Conservation (phyloP, 768 basidiomycete species). For the Baorangia bicolor region DNA sequence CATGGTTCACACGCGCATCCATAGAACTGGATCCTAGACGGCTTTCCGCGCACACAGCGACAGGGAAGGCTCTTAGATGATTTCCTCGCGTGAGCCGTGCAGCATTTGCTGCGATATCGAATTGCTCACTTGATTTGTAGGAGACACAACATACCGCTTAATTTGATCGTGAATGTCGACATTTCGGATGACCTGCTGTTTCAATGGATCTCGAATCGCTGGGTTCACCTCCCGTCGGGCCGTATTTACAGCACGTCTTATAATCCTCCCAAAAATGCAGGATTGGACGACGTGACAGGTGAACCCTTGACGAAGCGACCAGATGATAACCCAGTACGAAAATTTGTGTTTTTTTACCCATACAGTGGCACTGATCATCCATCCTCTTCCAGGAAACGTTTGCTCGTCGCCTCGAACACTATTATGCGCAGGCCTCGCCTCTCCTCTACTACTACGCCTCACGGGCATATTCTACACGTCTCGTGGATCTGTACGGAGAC, state of each 20-base stretch:
- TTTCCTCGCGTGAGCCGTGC: constrained; percentile 57
- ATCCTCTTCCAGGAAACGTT: constrained; percentile 61
- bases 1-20: constrained; percentile 6
- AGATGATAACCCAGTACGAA: constrained; percentile 80
- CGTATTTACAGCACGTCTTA: constrained; percentile 86
- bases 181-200: constrained; percentile 82
- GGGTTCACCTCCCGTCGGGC: constrained; percentile 83
- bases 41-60: constrained; percentile 83
- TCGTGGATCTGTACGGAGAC: constrained; percentile 59
- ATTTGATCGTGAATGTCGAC: constrained; percentile 78
- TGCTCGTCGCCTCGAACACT: constrained; percentile 67
- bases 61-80: constrained; percentile 76
- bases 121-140: constrained; percentile 35
- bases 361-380: constrained; percentile 6
- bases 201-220: constrained; percentile 79
- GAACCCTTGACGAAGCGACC: constrained; percentile 78
- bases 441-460: constrained; percentile 68
- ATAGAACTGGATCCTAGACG: constrained; percentile 88
- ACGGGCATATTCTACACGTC: constrained; percentile 42
- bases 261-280: constrained; percentile 75
- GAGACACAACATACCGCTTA: constrained; percentile 61
- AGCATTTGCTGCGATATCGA: not conserved
- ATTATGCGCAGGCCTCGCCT: constrained; percentile 78
- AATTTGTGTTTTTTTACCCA: not conserved
- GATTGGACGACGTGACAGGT: constrained; percentile 82